A percentile compares a stretch with the other conserved stretches of the same genome.
These are phyloP conservation scores for Fusarium lyarnte DNA, from an alignment of 2,329 filamentous ascomycete species.

Conservation along the genomic window DNA sequence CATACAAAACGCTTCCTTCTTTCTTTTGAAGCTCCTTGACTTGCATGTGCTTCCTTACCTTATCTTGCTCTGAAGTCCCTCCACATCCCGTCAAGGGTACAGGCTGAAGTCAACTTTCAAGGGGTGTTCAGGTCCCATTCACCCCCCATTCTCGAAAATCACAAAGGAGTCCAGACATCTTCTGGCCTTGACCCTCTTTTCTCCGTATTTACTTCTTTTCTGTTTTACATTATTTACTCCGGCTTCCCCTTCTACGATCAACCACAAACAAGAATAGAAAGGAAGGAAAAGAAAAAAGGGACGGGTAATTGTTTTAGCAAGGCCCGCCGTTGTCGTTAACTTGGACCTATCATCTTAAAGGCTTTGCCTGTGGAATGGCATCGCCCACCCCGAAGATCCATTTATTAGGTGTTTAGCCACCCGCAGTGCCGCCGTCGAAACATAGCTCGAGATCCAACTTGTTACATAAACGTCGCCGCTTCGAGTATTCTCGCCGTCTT, in stretches of 20 bases:
- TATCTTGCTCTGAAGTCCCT: slow-evolving; percentile 4
- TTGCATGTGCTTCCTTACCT: slow-evolving; percentile 17
- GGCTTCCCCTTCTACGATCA: background rate
- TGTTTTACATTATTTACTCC: slow-evolving; percentile 1
- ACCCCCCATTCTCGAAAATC: slow-evolving; percentile 8
- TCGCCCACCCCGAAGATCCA: slow-evolving; percentile 32
- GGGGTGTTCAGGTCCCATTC: background rate
- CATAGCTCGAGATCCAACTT: slow-evolving; percentile 2
- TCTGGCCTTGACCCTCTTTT: slow-evolving; percentile 24
- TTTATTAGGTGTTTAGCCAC: slow-evolving; percentile 24
- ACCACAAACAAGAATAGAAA: background rate
- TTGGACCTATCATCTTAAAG: slow-evolving; percentile 21
- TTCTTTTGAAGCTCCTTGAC: background rate
- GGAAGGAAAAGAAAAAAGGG: background rate
- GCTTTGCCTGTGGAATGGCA: slow-evolving; percentile 32
- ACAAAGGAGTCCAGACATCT: slow-evolving; percentile 2
- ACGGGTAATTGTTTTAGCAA: slow-evolving; percentile 22
- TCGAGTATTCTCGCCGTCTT: slow-evolving; percentile 22
- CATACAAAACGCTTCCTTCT: slow-evolving; percentile 11
- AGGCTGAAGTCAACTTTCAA: background rate
- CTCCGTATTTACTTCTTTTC: background rate
- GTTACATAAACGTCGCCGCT: slow-evolving; percentile 36
- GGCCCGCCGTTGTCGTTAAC: slow-evolving; percentile 13
- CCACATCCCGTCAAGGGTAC: slow-evolving; percentile 1
- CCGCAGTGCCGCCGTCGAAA: slow-evolving; percentile 25